Conservation (phyloP, 1,284 basidiomycete genomes). For the Ustilago nuda region DNA sequence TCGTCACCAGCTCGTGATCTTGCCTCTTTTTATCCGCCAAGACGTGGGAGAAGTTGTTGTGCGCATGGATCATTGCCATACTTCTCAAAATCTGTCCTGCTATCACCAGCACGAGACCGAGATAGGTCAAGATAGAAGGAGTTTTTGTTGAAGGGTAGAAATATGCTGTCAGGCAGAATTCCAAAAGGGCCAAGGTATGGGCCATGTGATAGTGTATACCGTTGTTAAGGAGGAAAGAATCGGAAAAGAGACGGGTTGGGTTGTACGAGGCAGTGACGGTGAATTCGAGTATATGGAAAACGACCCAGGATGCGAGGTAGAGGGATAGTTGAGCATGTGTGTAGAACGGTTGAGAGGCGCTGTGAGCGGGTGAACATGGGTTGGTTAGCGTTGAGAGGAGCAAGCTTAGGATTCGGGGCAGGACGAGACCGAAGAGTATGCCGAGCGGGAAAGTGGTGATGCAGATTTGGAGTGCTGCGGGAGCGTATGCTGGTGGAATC, state of each 20-base stretch:
- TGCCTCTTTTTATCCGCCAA: conserved; percentile 56
- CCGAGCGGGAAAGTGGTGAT: conserved; percentile 56
- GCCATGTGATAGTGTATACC: conserved; percentile 86
- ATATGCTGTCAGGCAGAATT: conserved; percentile 76
- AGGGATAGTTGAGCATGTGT: conserved; percentile 35
- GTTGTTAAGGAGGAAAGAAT: conserved; percentile 95
- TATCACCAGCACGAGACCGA: conserved; percentile 76
- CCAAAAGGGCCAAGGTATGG: conserved; percentile 80
- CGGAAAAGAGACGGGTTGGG: conserved; percentile 86
- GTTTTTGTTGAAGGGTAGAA: conserved; percentile 21
- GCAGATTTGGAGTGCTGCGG: conserved; percentile 42
- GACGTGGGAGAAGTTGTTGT: conserved; percentile 88
- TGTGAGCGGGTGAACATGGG: neutral
- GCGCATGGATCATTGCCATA: conserved; percentile 93
- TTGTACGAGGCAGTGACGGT: conserved; percentile 97
- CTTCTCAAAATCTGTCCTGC: conserved; percentile 84
- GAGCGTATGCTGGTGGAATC: conserved; percentile 53
- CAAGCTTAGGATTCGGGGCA: conserved; percentile 29
- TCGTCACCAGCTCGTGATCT: conserved; percentile 63
- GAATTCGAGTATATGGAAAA: conserved; percentile 95
- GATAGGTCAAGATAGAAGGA: conserved; percentile 6
- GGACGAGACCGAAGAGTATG: conserved; percentile 43
- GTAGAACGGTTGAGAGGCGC: conserved; percentile 9
- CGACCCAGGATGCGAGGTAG: conserved; percentile 56
- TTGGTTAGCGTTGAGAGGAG: neutral